Base-by-base conservation (phyloP, 352 stramenopile genomes). In the Pythium oligandrum region DNA sequence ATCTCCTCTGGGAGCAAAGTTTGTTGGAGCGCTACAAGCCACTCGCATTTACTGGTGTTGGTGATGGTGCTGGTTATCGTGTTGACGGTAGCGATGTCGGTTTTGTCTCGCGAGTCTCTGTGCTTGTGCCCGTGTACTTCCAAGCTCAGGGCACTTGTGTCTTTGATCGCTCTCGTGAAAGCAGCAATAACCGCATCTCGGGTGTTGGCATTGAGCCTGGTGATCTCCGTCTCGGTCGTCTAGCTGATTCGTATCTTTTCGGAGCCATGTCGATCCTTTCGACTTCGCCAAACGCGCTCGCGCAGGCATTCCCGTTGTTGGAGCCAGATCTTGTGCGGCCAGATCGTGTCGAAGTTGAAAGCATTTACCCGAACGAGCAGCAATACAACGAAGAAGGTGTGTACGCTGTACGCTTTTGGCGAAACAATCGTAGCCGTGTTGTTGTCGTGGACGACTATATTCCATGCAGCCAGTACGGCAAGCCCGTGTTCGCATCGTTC, bases 311-410 rank as follows among this genome's bases (percentile, higher is more conserved):
- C 46, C 81, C 81, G 32, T 60, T 86, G 35, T 52, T 88, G 17
- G 74, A 75, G n/a, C 66, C 67, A 8, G 80, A 88, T 46, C 66
- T 91, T 40, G 52, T 90, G 33, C 57, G 64, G 2, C 65, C 68
- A 2, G 81, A 92, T 44, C 74, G 69, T 4, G 75, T 90, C 4
- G 78, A 93, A 53, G 53, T 84, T n/a, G 53, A 57, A 3, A 60
- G 71, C 2, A 50, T 58, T 26, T 78, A 75, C 34, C 77, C 76
- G 6, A 81, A 74, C 44, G 81, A 94, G 56, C 83, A 94, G 42
- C 81, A 92, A 59, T 94, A 92, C 60, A 94, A 94, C 43, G 83
- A 94, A 53, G 81, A 92, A 51, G 83, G 83, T n/a, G 78, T 94
- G 53, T 94, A 94, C 54, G 80, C 80, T 40, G 83, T 94, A 6